phyloP scores from a whole-genome alignment of 2,329 filamentous ascomycete species.

The Aspergillus versicolor region DNA sequence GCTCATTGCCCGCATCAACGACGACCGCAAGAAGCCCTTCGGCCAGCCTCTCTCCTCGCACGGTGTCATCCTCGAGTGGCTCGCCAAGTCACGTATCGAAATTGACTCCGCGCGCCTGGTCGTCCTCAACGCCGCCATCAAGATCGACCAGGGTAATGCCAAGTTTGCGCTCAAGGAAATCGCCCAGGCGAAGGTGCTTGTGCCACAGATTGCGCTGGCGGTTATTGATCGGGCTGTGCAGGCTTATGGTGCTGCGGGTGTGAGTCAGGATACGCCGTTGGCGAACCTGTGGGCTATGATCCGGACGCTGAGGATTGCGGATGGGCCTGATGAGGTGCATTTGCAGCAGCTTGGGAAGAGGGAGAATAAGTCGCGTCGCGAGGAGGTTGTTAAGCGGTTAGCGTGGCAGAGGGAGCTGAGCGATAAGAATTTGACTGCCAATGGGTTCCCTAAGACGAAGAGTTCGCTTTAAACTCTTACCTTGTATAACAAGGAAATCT shows the following conservation, averaged over 20 bases:
- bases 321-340: constrained; percentile 96
- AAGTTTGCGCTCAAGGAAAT: constrained; percentile 92
- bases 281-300: constrained; percentile 79
- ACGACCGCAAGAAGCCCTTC: constrained; percentile 86
- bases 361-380: constrained; percentile 53
- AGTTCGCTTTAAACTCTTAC: constrained; percentile 14
- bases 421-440: constrained; percentile 36
- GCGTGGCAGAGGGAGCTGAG: constrained; percentile 42
- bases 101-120: constrained; percentile 88
- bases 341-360: constrained; percentile 58
- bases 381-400: constrained; percentile 43
- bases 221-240: constrained; percentile 96
- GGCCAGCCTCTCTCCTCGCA: constrained; percentile 84
- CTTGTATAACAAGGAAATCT: background rate
- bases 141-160: constrained; percentile 85
- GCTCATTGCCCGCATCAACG: constrained; percentile 93
- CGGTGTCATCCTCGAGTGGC: constrained; percentile 92
- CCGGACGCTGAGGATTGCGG: constrained; percentile 79
- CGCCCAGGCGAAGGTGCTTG: constrained; percentile 89
- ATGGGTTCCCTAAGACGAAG: constrained; percentile 36
- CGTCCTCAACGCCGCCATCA: constrained; percentile 91
- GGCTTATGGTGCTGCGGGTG: constrained; percentile 84
- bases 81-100: constrained; percentile 87
- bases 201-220: constrained; percentile 75
- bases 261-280: constrained; percentile 91